These are phyloP conservation scores for Boeremia lycopersici DNA, from an alignment of 2,329 filamentous ascomycete species.

Conservation along the genomic window DNA sequence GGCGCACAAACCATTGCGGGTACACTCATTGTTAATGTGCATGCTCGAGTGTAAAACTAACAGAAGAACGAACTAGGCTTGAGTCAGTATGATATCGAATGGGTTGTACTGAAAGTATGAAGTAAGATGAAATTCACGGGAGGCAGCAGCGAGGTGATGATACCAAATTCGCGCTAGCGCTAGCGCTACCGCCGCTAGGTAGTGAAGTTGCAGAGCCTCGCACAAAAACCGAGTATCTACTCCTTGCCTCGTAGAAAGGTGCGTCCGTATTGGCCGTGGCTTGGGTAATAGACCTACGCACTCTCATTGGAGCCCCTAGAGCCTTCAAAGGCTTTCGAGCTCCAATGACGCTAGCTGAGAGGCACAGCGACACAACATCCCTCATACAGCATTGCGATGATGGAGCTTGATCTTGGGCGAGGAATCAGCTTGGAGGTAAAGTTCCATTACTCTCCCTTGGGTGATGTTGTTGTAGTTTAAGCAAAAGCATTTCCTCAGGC, in stretches of 20 bases:
- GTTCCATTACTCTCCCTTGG: no score
- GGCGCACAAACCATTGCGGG: conserved; percentile 3
- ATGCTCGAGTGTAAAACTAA: not conserved
- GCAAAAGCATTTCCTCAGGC: not conserved
- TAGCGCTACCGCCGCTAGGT: conserved; percentile 1
- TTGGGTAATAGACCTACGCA: no score
- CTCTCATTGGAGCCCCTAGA: no score
- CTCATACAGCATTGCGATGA: no score
- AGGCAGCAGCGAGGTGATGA: conserved; percentile 13
- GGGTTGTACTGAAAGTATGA: not conserved
- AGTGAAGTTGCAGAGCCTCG: not conserved
- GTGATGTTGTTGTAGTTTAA: no score
- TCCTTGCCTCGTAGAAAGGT: not conserved
- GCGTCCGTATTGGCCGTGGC: not conserved
- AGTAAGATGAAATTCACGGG: not conserved
- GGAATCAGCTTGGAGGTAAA: no score
- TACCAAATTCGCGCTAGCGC: conserved; percentile 8
- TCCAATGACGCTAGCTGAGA: no score
- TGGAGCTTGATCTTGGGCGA: no score
- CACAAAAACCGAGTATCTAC: not conserved
- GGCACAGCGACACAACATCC: no score
- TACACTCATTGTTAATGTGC: not conserved
- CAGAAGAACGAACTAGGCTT: not conserved
- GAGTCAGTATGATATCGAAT: not conserved
- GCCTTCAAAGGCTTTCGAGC: no score